Evolutionary conservation across 1,284 basidiomycete species (phyloP).

Genomic region (Boletus coffeatus): DNA sequence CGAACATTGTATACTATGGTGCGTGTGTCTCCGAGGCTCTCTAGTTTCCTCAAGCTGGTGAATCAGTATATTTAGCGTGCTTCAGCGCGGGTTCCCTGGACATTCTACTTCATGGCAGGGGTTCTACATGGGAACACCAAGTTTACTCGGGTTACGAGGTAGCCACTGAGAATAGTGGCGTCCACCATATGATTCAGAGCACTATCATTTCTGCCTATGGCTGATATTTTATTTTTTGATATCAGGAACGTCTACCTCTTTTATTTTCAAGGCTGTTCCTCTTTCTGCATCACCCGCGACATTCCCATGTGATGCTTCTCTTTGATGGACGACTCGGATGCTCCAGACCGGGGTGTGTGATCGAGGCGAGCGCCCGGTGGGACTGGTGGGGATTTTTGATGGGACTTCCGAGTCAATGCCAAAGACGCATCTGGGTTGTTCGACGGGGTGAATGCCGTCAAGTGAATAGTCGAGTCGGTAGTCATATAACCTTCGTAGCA

Average conservation of each 20-base stretch:
- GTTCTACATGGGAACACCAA: conserved; percentile 4
- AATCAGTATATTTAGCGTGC: not conserved
- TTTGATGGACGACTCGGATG: not conserved
- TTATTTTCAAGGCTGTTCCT: not conserved
- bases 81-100: not conserved
- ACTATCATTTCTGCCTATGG: too few species aligned
- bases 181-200: not conserved
- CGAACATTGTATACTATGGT: not conserved
- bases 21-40: not conserved
- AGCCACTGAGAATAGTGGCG: not conserved
- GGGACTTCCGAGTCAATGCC: not conserved
- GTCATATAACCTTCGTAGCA: not conserved
- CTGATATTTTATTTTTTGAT: not conserved
- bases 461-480: not conserved
- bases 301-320: not conserved
- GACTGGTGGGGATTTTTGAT: not conserved
- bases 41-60: not conserved
- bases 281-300: not conserved
- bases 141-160: not conserved
- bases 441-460: not conserved
- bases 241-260: not conserved
- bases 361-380: not conserved
- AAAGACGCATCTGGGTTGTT: not conserved
- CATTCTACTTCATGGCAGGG: not conserved
- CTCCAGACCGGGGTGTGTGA: not conserved